A percentile compares a stretch with the other conserved stretches of the same genome.
Conservation (phyloP, 768 basidiomycete genomes). For the Heimioporus sp. region DNA sequence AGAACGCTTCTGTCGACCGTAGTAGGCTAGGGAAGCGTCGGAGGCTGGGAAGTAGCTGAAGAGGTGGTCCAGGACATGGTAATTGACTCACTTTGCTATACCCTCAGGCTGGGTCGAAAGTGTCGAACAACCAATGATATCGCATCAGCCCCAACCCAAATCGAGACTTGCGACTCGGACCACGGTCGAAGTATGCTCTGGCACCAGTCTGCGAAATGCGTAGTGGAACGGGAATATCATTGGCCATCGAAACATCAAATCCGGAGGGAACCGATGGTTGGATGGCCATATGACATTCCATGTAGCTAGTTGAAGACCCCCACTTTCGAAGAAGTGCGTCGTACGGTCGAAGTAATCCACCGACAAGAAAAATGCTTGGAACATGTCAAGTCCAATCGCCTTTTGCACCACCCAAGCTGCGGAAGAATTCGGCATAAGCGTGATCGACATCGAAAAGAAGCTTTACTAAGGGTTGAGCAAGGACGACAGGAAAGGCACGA, state of each 20-base stretch:
- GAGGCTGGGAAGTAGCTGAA: constrained; percentile 26
- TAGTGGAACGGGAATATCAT: not conserved
- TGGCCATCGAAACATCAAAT: not conserved
- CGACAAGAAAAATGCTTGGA: not conserved
- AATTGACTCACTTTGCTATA: too few relatives aligned
- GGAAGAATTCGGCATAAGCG: constrained; percentile 92
- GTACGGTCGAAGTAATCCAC: too few relatives aligned
- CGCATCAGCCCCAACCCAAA: too few relatives aligned
- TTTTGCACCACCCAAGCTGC: constrained; percentile 56
- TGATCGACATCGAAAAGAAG: constrained; percentile 96
- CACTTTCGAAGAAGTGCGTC: too few relatives aligned
- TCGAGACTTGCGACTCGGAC: too few relatives aligned
- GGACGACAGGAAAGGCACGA: not conserved
- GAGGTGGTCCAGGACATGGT: too few relatives aligned
- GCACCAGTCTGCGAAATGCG: too few relatives aligned
- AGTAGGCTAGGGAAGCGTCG: constrained; percentile 38
- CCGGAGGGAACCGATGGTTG: not conserved
- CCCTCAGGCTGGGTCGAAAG: too few relatives aligned
- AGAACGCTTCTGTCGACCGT: constrained; percentile 41
- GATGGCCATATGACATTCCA: not conserved
- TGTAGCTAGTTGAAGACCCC: too few relatives aligned
- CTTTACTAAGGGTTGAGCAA: constrained; percentile 35
- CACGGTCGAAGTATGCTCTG: too few relatives aligned
- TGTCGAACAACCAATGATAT: too few relatives aligned
- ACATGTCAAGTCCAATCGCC: constrained; percentile 20